These are phyloP conservation scores for Salix dunnii DNA, from an alignment of 345 rosid genomes.

Conservation along the genomic window DNA sequence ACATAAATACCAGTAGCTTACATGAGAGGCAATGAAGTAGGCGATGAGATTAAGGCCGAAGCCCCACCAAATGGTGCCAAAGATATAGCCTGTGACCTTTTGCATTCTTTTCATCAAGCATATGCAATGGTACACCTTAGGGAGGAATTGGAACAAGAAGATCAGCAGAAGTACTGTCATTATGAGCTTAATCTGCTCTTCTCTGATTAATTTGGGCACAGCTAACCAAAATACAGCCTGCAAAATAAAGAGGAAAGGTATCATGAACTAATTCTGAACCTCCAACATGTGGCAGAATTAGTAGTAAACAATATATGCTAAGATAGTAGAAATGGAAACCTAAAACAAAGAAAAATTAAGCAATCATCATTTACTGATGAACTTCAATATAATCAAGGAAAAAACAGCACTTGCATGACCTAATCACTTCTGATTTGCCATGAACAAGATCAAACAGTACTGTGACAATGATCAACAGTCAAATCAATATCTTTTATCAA, in stretches of 20 bases:
- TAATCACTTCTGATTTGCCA: background rate
- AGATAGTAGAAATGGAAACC: too few species aligned
- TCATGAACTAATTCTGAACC: background rate
- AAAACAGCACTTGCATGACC: background rate
- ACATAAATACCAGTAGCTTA: constrained; percentile 18
- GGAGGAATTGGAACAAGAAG: constrained; percentile 58
- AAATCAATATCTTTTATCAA: background rate
- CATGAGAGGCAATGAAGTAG: constrained; percentile 89
- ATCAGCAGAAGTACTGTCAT: constrained; percentile 60
- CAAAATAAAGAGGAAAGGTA: background rate
- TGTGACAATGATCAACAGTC: background rate
- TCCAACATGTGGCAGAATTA: background rate
- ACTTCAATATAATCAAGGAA: too few species aligned
- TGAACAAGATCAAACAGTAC: too few species aligned
- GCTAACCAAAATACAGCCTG: constrained; percentile 81
- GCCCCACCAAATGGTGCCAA: constrained; percentile 98
- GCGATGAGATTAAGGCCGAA: constrained; percentile 86
- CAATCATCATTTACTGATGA: background rate
- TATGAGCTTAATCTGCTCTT: constrained; percentile 55
- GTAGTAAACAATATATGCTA: background rate
- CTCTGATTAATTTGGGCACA: constrained; percentile 60
- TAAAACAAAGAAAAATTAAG: background rate
- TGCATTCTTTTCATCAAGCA: constrained; percentile 72
- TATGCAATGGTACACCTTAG: constrained; percentile 84
- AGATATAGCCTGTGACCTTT: constrained; percentile 86